These are phyloP conservation scores for Coprinopsis strossmayeri DNA, from an alignment of 768 basidiomycete genomes.

Conservation along the genomic window DNA sequence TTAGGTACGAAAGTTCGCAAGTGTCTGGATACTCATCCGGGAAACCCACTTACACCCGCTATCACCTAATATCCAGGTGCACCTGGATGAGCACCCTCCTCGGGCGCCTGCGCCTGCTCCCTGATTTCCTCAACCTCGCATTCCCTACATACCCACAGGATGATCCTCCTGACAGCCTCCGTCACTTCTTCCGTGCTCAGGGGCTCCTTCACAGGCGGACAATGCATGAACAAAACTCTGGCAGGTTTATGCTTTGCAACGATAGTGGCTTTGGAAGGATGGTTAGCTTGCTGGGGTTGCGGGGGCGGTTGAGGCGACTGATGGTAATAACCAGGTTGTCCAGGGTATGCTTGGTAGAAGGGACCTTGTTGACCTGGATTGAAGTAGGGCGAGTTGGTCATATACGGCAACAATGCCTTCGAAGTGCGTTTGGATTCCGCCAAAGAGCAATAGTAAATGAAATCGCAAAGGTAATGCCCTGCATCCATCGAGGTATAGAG, in stretches of 20 bases:
- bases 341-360: conserved; percentile 1
- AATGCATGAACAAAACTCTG: conserved; percentile 65
- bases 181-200: conserved; percentile 61
- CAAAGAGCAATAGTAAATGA: conserved; percentile 70
- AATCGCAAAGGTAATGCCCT: conserved; percentile 73
- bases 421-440: conserved; percentile 55
- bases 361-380: conserved; percentile 4
- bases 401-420: conserved; percentile 18
- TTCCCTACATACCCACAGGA: conserved; percentile 52
- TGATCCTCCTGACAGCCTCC: conserved; percentile 52
- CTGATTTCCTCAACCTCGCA: conserved; percentile 7
- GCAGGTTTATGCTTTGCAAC: neutral
- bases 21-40: too few species aligned
- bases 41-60: too few species aligned
- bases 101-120: conserved; percentile 7
- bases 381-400: conserved; percentile 4
- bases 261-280: neutral
- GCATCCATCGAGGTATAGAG: conserved; percentile 72
- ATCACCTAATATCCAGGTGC: too few species aligned
- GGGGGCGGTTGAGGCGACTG: conserved; percentile 7
- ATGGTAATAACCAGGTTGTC: conserved; percentile 1
- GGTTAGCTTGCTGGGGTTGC: conserved; percentile 7
- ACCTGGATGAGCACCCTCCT: conserved; percentile 6
- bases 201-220: conserved; percentile 61
- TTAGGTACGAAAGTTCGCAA: too few species aligned